Percentiles rank a stretch among this genome's conserved stretches.
These are phyloP conservation scores for Colletotrichum truncatum DNA, from an alignment of 2,329 filamentous ascomycete genomes.

Conservation along the genomic window DNA sequence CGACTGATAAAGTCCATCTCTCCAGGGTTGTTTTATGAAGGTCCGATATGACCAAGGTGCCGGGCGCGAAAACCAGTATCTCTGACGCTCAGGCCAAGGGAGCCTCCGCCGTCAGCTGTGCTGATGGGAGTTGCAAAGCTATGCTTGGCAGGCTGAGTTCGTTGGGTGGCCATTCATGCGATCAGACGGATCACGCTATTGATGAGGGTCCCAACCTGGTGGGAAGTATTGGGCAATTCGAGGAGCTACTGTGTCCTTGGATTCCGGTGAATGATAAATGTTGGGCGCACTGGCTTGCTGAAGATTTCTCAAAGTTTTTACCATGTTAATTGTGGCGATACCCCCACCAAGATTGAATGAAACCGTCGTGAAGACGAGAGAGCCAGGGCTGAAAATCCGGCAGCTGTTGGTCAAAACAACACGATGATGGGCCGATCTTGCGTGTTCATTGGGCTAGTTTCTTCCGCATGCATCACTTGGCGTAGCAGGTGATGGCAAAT, in stretches of 20 bases:
- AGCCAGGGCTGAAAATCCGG: not conserved
- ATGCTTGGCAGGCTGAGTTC: not conserved
- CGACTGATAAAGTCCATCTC: no score
- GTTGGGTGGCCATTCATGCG: not conserved
- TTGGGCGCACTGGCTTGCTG: not conserved
- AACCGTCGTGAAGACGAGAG: not conserved
- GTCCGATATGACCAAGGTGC: no score
- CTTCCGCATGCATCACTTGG: constrained; percentile 7
- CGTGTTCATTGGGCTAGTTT: not conserved
- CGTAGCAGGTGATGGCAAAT: not conserved
- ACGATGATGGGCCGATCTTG: not conserved
- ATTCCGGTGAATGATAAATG: not conserved
- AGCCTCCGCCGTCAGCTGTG: not conserved
- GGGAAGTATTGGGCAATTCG: not conserved
- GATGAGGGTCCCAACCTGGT: not conserved
- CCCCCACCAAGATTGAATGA: not conserved
- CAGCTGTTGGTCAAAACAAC: not conserved
- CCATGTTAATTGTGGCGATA: no score
- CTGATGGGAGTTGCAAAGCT: not conserved
- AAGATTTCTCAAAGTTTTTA: not conserved
- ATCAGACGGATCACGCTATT: not conserved
- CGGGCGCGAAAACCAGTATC: no score
- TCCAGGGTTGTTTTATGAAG: no score
- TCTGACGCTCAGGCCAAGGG: not conserved
- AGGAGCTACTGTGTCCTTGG: no score